Percentiles rank a stretch among this genome's conserved stretches.
phyloP scores from a whole-genome alignment of 768 basidiomycete species.

The Boletus vinaceobasis region DNA sequence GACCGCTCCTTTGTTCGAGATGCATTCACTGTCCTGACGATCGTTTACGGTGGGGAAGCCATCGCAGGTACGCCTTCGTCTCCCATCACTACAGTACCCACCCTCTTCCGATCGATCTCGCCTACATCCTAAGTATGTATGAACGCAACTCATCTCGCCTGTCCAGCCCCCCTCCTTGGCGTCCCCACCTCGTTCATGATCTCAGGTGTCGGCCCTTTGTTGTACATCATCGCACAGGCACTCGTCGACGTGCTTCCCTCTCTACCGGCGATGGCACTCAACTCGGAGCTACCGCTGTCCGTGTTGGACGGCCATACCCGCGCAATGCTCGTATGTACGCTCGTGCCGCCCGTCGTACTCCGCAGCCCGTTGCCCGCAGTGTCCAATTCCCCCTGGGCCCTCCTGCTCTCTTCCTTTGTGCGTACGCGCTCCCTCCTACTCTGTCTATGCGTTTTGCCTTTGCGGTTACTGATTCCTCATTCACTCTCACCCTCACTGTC shows the following conservation, averaged over 20 bases:
- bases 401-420: conserved; percentile 71
- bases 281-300: conserved; percentile 68
- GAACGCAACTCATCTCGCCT: neutral
- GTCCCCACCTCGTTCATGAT: conserved; percentile 75
- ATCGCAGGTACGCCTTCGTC: conserved; percentile 49
- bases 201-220: conserved; percentile 59
- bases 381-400: conserved; percentile 68
- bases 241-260: conserved; percentile 58
- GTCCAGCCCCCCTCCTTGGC: conserved; percentile 58
- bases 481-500: neutral
- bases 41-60: conserved; percentile 80
- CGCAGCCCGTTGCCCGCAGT: conserved; percentile 48
- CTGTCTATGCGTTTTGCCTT: neutral
- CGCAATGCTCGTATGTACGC: conserved; percentile 71
- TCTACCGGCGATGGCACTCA: conserved; percentile 42
- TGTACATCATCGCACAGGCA: conserved; percentile 62
- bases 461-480: neutral
- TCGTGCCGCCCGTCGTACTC: conserved; percentile 68
- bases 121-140: neutral
- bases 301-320: conserved; percentile 77
- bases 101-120: neutral
- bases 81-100: neutral
- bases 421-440: conserved; percentile 21
- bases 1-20: conserved; percentile 56
- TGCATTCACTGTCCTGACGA: conserved; percentile 52